Percentiles rank a stretch among this genome's conserved stretches.
These are phyloP conservation scores for Nannochloris sp. DNA, from an alignment of 139 green algal genomes.

Conservation along the genomic window DNA sequence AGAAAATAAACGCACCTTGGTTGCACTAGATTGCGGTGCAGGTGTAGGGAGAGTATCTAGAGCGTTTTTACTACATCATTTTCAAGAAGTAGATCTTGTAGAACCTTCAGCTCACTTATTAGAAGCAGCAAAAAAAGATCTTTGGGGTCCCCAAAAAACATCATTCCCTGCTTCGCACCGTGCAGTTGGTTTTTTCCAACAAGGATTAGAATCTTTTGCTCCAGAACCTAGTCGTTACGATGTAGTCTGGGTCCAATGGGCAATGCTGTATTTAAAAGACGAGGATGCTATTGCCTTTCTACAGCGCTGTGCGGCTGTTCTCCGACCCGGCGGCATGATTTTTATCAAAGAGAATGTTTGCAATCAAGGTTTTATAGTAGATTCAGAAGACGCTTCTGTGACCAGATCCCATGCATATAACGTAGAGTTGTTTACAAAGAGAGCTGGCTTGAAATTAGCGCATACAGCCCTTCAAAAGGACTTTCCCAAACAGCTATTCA, in stretches of 20 bases:
- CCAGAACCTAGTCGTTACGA: slow-evolving; percentile 55
- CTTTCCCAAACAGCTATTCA: slow-evolving; percentile 29
- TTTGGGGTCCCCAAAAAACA: not conserved
- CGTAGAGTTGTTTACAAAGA: slow-evolving; percentile 20
- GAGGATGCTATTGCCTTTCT: slow-evolving; percentile 76
- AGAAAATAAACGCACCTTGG: slow-evolving; percentile 25
- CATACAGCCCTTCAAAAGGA: slow-evolving; percentile 22
- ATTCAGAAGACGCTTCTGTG: slow-evolving; percentile 81
- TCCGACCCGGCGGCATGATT: slow-evolving; percentile 76
- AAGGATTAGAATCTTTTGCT: slow-evolving; percentile 52
- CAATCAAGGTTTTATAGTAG: slow-evolving; percentile 76
- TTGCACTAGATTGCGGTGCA: slow-evolving; percentile 80
- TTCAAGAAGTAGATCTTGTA: slow-evolving; percentile 81
- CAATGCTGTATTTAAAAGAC: slow-evolving; percentile 89
- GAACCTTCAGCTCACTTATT: slow-evolving; percentile 65
- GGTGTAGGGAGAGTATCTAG: slow-evolving; percentile 84
- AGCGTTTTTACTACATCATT: slow-evolving; percentile 80
- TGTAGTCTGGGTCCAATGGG: slow-evolving; percentile 79
- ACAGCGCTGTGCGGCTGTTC: slow-evolving; percentile 36
- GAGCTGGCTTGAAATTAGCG: slow-evolving; percentile 11
- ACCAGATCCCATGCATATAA: slow-evolving; percentile 52
- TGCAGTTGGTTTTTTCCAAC: slow-evolving; percentile 33
- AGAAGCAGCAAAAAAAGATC: slow-evolving; percentile 25
- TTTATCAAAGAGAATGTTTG: slow-evolving; percentile 94
- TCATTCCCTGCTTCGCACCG: slow-evolving; percentile 19